Percentiles rank a stretch among this genome's conserved stretches.
phyloP scores from a whole-genome alignment of 768 basidiomycete species.

The Gloeopeniophorella convolvens region DNA sequence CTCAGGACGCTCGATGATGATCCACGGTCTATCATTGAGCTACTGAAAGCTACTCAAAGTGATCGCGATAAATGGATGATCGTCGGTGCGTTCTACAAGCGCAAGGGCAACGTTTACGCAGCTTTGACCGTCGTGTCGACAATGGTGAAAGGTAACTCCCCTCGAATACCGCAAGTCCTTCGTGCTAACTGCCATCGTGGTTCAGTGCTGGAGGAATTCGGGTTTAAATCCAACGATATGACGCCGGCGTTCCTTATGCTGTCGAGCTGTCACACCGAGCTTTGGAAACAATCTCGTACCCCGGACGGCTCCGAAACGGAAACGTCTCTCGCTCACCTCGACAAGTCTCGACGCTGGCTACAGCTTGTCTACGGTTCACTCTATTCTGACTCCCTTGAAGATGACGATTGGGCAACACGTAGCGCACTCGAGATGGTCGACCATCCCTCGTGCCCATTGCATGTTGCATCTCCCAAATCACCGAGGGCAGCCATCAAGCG shows the following conservation, averaged over 20 bases:
- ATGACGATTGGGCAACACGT: not conserved
- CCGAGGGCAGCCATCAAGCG: conserved; percentile 25
- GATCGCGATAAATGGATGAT: conserved; percentile 53
- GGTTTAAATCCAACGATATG: conserved; percentile 33
- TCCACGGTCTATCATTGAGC: conserved; percentile 38
- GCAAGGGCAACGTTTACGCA: conserved; percentile 38
- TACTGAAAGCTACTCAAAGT: conserved; percentile 39
- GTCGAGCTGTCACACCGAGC: conserved; percentile 47
- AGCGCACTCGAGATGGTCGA: not conserved
- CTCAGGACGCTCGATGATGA: conserved; percentile 39
- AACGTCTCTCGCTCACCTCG: conserved; percentile 33
- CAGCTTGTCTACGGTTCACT: conserved; percentile 41
- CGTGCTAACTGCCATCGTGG: not conserved
- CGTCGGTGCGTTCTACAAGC: conserved; percentile 47
- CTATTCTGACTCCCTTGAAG: conserved; percentile 7
- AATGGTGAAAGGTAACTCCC: conserved; percentile 41
- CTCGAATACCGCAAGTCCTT: not conserved
- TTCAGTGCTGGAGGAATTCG: conserved; percentile 37
- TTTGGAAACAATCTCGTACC: conserved; percentile 31
- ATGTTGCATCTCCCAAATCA: not conserved
- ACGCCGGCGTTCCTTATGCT: conserved; percentile 48
- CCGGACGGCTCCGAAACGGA: conserved; percentile 21
- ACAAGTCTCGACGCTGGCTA: conserved; percentile 38
- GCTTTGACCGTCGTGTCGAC: conserved; percentile 39
- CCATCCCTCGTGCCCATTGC: not conserved